phyloP scores from a whole-genome alignment of 2,329 filamentous ascomycete species.

The Colletotrichum falcatum region DNA sequence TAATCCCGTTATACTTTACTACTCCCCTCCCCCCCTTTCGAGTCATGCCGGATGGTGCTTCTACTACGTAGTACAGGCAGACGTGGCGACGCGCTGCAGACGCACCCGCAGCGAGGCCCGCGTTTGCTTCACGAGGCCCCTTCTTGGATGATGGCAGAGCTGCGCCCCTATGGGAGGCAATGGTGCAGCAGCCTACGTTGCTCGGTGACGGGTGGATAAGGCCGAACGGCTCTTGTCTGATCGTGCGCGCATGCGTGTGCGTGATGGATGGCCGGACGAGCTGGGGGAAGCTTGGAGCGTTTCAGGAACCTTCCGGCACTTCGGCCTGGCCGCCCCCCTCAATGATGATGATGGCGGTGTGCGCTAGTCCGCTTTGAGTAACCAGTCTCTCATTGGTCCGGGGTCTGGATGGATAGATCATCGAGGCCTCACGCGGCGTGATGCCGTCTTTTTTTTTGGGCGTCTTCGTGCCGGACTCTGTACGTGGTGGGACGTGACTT shows the following conservation, averaged over 20 bases:
- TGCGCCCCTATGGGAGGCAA: neutral
- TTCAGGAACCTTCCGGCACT: neutral
- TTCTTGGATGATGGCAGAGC: too few species aligned
- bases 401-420: neutral
- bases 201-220: neutral
- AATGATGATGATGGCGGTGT: too few species aligned
- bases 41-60: too few species aligned
- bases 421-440: neutral
- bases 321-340: too few species aligned
- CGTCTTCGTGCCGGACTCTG: neutral
- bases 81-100: too few species aligned
- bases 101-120: too few species aligned
- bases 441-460: too few species aligned
- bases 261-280: neutral
- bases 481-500: neutral
- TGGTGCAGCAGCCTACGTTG: neutral
- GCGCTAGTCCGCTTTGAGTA: neutral
- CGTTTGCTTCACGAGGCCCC: too few species aligned
- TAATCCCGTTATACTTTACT: too few species aligned
- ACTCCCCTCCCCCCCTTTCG: too few species aligned
- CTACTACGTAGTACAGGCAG: too few species aligned
- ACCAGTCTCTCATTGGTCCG: constrained; percentile 8
- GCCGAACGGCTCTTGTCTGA: neutral
- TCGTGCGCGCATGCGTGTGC: neutral
- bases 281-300: neutral